Conservation (phyloP, 352 stramenopile genomes). For the Peronospora farinosa region DNA sequence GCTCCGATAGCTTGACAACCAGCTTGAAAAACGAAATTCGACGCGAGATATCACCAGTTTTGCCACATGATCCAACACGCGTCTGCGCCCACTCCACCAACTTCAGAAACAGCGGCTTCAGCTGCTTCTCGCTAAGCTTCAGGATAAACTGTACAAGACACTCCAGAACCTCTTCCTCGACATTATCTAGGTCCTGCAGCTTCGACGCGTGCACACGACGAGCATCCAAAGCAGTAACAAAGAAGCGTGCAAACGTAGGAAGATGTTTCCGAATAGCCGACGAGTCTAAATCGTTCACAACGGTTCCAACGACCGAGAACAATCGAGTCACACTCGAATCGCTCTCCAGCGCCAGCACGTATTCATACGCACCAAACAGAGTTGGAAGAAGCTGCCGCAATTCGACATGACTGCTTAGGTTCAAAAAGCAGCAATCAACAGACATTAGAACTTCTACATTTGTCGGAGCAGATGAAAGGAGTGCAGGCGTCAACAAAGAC, state of each 20-base stretch:
- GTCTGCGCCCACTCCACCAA: conserved; percentile 69
- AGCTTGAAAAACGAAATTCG: conserved; percentile 81
- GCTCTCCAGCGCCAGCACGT: conserved; percentile 42
- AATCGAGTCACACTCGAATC: conserved; percentile 57
- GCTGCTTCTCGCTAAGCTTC: conserved; percentile 85
- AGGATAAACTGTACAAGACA: conserved; percentile 78
- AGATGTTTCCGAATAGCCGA: conserved; percentile 55
- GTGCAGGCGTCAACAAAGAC: conserved; percentile 49
- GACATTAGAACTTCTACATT: conserved; percentile 44
- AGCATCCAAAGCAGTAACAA: conserved; percentile 68
- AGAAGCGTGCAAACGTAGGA: conserved; percentile 76
- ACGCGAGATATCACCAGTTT: conserved; percentile 38
- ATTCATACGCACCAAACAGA: conserved; percentile 63
- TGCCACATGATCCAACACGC: conserved; percentile 23
- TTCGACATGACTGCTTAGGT: conserved; percentile 67
- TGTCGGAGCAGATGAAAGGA: conserved; percentile 27
- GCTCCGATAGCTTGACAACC: conserved; percentile 69
- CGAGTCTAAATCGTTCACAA: conserved; percentile 51
- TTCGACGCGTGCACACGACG: conserved; percentile 58
- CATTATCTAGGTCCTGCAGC: conserved; percentile 50
- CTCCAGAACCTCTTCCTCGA: conserved; percentile 75
- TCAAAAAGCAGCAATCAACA: conserved; percentile 56
- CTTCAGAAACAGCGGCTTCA: conserved; percentile 86
- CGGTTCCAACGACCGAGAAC: conserved; percentile 61
- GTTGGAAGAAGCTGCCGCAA: conserved; percentile 67